Base-by-base conservation (phyloP, 2,329 filamentous ascomycete genomes). In the Colletotrichum tropicale region DNA sequence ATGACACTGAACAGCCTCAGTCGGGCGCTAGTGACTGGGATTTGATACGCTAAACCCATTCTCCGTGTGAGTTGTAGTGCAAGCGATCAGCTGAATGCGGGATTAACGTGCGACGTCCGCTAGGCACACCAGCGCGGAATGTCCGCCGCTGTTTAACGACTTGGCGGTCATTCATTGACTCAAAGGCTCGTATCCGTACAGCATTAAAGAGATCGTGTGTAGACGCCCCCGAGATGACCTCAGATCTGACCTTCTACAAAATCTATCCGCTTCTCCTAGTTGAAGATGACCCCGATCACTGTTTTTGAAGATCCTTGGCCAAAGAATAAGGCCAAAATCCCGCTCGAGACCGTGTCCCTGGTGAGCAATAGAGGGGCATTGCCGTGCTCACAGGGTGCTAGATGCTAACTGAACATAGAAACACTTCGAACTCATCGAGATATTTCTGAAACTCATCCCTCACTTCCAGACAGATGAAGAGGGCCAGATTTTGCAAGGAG, bases 361-460 rank as follows among this genome's bases (percentile, higher is more conserved):
- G 70, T 74, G 28, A 65, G 74, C 24, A 4, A 8, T 5, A 15
- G 9, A n/a, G 9, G 13, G 21, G 12, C 4, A 48, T 21, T 7
- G n/a, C n/a, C 43, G 43, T 13, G 18, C 43, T 3, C 6, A 48
- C n/a, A 48, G 43, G 6, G 16, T 3, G 12, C 6, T 7, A 15
- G 18, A 24, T 13, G 30, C 55, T 24, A 18, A 24, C 18, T 6
- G 36, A 64, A n/a, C 7, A 5, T 26, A 79, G 78, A 55, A 70
- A 26, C 77, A 78, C 32, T 36, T 76, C 4, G 61, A 75, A 12
- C 32, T 79, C 16, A 55, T 77, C 3, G 75, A 70, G 12, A 66
- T 77, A 34, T 79, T 78, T 18, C 55, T 77, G 16, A 77, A 72
- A 30, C 65, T 79, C 12, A 36, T 79, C 6, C 72, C 77, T 3